phyloP scores from a whole-genome alignment of 2,329 filamentous ascomycete species.

The Penicillium occitanis region DNA sequence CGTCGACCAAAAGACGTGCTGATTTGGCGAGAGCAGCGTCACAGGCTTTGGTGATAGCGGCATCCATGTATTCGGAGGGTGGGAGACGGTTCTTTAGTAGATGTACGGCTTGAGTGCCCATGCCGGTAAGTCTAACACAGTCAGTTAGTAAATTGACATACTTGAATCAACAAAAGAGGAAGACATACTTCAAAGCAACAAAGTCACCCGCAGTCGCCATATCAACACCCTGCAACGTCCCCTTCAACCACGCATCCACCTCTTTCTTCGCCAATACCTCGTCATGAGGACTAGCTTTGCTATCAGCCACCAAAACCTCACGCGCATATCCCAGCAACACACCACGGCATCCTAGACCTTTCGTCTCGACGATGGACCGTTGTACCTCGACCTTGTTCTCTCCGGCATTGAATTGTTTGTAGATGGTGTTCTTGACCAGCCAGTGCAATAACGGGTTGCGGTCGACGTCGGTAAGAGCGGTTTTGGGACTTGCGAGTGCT shows the following conservation, averaged over 20 bases:
- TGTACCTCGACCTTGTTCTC: constrained; percentile 51
- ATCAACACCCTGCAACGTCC: constrained; percentile 54
- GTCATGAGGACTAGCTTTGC: constrained; percentile 31
- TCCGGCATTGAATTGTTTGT: constrained; percentile 60
- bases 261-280: constrained; percentile 35
- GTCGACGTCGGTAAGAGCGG: constrained; percentile 49
- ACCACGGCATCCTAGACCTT: constrained; percentile 52
- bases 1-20: constrained; percentile 53
- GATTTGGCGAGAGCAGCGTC: constrained; percentile 44
- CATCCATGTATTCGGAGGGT: constrained; percentile 43
- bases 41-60: constrained; percentile 48
- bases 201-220: constrained; percentile 55
- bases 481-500: constrained; percentile 50
- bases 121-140: constrained; percentile 47
- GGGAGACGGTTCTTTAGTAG: constrained; percentile 41
- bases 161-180: not conserved
- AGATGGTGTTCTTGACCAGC: constrained; percentile 50
- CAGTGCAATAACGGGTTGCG: constrained; percentile 48
- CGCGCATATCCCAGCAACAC: constrained; percentile 56
- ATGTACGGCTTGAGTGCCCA: constrained; percentile 45
- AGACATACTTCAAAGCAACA: constrained; percentile 51
- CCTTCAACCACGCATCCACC: constrained; percentile 51
- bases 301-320: constrained; percentile 54
- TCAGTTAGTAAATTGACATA: not conserved
- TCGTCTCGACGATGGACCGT: constrained; percentile 48